Evolutionary conservation across 768 basidiomycete genomes (phyloP).

Genomic region (Russula compacta): DNA sequence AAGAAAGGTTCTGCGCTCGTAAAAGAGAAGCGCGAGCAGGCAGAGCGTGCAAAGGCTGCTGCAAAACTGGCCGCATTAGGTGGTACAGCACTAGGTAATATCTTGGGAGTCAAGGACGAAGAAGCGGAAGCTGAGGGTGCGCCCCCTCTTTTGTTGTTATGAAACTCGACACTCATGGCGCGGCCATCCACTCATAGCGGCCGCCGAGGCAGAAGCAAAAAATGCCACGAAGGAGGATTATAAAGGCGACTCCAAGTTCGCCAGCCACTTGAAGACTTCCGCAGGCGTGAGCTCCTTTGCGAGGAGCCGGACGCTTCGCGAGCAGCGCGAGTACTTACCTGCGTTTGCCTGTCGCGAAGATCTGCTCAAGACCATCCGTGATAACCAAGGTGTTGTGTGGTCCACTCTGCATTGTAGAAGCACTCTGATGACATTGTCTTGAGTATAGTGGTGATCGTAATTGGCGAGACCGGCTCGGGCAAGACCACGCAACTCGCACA

Average conservation of each 20-base stretch:
- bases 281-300: slow-evolving; percentile 77
- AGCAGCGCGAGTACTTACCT: slow-evolving; percentile 94
- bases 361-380: slow-evolving; percentile 75
- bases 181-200: slow-evolving; percentile 33
- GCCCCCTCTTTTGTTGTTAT: slow-evolving; percentile 30
- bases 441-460: slow-evolving; percentile 73
- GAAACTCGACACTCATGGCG: slow-evolving; percentile 74
- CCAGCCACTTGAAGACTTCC: slow-evolving; percentile 79
- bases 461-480: slow-evolving; percentile 99
- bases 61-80: slow-evolving; percentile 89
- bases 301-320: slow-evolving; percentile 72
- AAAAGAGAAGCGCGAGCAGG: slow-evolving; percentile 92
- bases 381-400: slow-evolving; percentile 74
- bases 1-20: slow-evolving; percentile 96
- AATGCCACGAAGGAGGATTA: slow-evolving; percentile 56
- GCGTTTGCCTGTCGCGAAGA: slow-evolving; percentile 97
- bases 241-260: slow-evolving; percentile 94
- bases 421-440: neutral
- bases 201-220: slow-evolving; percentile 40
- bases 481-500: slow-evolving; percentile 97
- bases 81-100: slow-evolving; percentile 91
- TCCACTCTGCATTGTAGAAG: neutral
- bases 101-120: slow-evolving; percentile 95
- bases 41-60: slow-evolving; percentile 92
- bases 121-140: slow-evolving; percentile 87